Base-by-base conservation (phyloP, 768 basidiomycete genomes). In the Collybia sp. region DNA sequence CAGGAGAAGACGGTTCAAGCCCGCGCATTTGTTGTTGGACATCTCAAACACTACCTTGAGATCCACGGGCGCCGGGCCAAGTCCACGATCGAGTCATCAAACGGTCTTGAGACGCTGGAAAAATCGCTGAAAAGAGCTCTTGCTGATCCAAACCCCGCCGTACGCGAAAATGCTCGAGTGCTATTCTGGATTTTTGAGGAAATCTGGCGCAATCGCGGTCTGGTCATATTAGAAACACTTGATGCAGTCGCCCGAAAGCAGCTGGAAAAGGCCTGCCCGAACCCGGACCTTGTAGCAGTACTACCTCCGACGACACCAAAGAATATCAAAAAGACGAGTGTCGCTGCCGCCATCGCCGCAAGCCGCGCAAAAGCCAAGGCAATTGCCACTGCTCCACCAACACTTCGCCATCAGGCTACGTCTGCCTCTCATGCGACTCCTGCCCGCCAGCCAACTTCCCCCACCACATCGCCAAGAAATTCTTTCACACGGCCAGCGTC, bases 261-360 rank as follows among this genome's bases (percentile, higher is more conserved):
- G 63, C 66, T 98, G 30, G 92, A 96, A 59, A 94, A 87, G 66
- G 80, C 70, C 2, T 90, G 91, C 53, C 90, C 92, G 1, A 70
- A 79, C 55, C 77, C 79, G 4, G 68, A 70, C 34, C 53, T 72
- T 15, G 67, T 66, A 18, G 58, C 69, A 18, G 58, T 57, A 32
- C 54, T 71, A 18, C 67, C 75, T 25, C 72, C 76, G 2, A 62
- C 71, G 2, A 77, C 78, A 6, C 79, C 85, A 12, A 79, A 78
- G 42, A 66, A 62, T 44, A 62, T 63, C 44, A 93, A 92, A 68
- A 93, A 93, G 64, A 80, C 79, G 38, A 90, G 88, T 47, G 72
- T 93, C 45, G 85, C 88, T 34, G 88, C 92, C 8, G 82, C 89
- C 17, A 88, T 94, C 55, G 93, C 93, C 34, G 91, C 93, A 16